Evolutionary conservation across 1,284 basidiomycete genomes (phyloP).

Genomic region (Pseudozyma flocculosa): DNA sequence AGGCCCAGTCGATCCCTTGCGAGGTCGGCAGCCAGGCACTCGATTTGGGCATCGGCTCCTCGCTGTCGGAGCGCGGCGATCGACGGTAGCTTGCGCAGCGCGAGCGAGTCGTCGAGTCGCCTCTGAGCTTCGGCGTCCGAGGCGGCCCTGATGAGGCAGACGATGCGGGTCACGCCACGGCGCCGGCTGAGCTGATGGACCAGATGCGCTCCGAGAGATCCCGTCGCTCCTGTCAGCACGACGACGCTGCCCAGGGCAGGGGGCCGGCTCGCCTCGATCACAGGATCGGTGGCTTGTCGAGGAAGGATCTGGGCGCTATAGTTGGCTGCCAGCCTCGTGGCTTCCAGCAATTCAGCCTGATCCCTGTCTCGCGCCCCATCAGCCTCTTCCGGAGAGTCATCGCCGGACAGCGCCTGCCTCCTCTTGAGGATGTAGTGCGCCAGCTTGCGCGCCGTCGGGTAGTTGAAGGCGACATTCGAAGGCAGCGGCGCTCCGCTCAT

Average conservation of each 20-base stretch:
- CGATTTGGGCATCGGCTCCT: background rate
- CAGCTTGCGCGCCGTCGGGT: slow-evolving; percentile 60
- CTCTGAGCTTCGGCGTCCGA: slow-evolving; percentile 20
- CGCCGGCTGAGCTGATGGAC: slow-evolving; percentile 23
- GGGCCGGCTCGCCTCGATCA: too few species aligned
- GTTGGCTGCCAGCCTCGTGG: background rate
- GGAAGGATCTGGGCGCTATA: background rate
- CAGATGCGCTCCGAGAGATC: slow-evolving; percentile 37
- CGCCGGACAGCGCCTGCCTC: too few species aligned
- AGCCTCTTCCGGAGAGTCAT: too few species aligned
- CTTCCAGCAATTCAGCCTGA: slow-evolving; percentile 39
- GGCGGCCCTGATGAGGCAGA: slow-evolving; percentile 25
- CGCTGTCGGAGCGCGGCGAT: background rate
- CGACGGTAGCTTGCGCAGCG: slow-evolving; percentile 9
- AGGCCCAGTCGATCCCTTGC: slow-evolving; percentile 13
- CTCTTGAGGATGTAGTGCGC: slow-evolving; percentile 50
- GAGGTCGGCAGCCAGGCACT: slow-evolving; percentile 18
- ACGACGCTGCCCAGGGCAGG: slow-evolving; percentile 1
- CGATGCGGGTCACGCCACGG: slow-evolving; percentile 10
- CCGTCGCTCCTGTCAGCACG: slow-evolving; percentile 40
- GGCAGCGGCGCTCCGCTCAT: slow-evolving; percentile 32
- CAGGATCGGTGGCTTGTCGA: too few species aligned
- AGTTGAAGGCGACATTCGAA: slow-evolving; percentile 61
- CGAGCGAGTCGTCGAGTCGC: slow-evolving; percentile 17
- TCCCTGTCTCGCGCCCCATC: too few species aligned